Percentiles rank a stretch among this genome's conserved stretches.
phyloP scores from a whole-genome alignment of 139 green algal species.

The Trebouxia sp. region DNA sequence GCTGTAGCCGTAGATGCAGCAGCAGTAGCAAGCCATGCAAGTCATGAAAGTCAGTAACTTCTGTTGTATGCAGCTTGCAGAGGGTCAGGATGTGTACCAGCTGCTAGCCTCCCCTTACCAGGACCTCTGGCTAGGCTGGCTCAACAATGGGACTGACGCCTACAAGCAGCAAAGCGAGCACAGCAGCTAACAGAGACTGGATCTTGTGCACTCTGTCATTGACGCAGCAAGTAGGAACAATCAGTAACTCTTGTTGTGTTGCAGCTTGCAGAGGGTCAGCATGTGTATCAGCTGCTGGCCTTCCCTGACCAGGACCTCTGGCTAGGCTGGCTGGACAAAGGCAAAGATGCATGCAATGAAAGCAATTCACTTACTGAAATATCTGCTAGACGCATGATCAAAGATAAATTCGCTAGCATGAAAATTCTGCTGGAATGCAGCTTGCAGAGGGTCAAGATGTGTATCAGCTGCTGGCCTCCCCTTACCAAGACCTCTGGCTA shows the following conservation, averaged over 20 bases:
- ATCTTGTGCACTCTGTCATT: slow-evolving; percentile 23
- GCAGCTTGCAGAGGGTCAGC: slow-evolving; percentile 14
- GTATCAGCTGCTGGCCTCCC: slow-evolving; percentile 42
- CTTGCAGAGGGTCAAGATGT: slow-evolving; percentile 19
- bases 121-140: slow-evolving; percentile 61
- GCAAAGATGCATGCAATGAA: not conserved
- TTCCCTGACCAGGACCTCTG: slow-evolving; percentile 55
- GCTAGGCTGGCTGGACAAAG: slow-evolving; percentile 49
- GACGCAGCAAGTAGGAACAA: not conserved
- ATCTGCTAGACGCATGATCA: too few species aligned
- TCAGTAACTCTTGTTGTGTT: too few species aligned
- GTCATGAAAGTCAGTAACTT: too few species aligned
- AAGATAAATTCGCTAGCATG: too few species aligned
- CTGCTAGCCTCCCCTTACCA: slow-evolving; percentile 49
- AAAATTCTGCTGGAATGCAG: too few species aligned
- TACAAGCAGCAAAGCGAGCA: not conserved
- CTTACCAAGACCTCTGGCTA: slow-evolving; percentile 61
- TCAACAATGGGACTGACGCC: slow-evolving; percentile 21
- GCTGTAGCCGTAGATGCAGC: too few species aligned
- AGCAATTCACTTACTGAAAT: too few species aligned
- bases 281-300: slow-evolving; percentile 45
- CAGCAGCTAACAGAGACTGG: not conserved
- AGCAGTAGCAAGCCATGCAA: too few species aligned
- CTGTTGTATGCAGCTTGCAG: not conserved
- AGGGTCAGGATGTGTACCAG: slow-evolving; percentile 32